Evolutionary conservation across 257 asterid species (phyloP).

Genomic region (Solanum chaucha): DNA sequence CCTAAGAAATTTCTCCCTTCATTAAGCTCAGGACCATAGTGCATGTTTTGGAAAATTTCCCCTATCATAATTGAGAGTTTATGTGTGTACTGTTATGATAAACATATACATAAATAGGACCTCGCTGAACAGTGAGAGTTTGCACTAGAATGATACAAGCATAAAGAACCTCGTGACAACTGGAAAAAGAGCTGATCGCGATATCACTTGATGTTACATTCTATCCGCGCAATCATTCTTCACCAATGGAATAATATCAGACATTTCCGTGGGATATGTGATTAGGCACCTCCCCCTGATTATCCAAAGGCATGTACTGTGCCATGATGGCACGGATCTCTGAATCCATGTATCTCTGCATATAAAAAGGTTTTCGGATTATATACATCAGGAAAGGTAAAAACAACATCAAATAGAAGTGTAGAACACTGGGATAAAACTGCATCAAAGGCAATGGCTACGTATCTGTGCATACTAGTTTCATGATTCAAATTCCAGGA

Average conservation of each 20-base stretch:
- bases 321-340: slow-evolving; percentile 98
- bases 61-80: neutral
- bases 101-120: slow-evolving; percentile 2
- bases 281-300: slow-evolving; percentile 62
- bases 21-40: neutral
- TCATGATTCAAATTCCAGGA: neutral
- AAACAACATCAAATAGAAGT: neutral
- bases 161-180: neutral
- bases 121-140: neutral
- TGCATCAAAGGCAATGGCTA: neutral
- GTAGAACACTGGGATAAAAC: neutral
- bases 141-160: neutral
- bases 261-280: slow-evolving; percentile 33
- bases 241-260: slow-evolving; percentile 9
- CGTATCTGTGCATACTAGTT: neutral
- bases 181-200: neutral
- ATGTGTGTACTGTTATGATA: neutral
- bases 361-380: neutral
- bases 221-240: neutral
- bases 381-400: neutral
- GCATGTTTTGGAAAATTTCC: neutral
- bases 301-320: slow-evolving; percentile 91
- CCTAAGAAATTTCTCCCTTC: neutral
- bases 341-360: slow-evolving; percentile 92
- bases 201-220: neutral